These are phyloP conservation scores for Lactarius hengduanensis DNA, from an alignment of 768 basidiomycete genomes.

Conservation along the genomic window DNA sequence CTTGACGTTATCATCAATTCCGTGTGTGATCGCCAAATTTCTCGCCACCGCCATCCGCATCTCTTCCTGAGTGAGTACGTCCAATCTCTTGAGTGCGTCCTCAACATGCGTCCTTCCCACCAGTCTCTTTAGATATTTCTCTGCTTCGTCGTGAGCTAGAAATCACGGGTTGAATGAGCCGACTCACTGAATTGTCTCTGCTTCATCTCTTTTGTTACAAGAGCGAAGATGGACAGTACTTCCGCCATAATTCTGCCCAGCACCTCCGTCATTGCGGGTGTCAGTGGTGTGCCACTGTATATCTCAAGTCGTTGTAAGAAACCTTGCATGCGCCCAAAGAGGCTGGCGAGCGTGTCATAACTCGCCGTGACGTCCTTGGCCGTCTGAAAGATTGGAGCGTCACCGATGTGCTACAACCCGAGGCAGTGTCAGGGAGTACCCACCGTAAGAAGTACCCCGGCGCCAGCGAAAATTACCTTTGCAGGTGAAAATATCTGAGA, in stretches of 20 bases:
- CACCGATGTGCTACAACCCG: not conserved
- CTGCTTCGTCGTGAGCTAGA: not conserved
- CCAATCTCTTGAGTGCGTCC: constrained; percentile 1
- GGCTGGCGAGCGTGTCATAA: constrained; percentile 1
- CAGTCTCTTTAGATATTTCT: not conserved
- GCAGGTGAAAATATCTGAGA: not conserved
- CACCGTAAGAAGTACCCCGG: not conserved
- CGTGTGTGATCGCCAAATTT: constrained; percentile 1
- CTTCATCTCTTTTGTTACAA: constrained; percentile 4
- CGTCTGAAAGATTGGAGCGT: not conserved
- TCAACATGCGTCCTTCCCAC: not conserved
- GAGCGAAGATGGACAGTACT: not conserved
- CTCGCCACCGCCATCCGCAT: not conserved
- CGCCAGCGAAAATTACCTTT: not conserved
- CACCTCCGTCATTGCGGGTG: not conserved
- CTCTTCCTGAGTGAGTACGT: constrained; percentile 14
- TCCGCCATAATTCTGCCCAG: constrained; percentile 5
- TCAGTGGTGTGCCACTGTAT: not conserved
- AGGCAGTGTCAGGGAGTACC: not conserved
- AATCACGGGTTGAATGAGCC: not conserved
- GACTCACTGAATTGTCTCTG: not conserved
- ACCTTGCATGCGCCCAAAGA: constrained; percentile 10
- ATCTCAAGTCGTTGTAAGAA: not conserved
- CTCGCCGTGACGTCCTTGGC: constrained; percentile 3
- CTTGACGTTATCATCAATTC: not conserved